Evolutionary conservation across 768 basidiomycete species (phyloP).

Genomic region (Terana coerulea): DNA sequence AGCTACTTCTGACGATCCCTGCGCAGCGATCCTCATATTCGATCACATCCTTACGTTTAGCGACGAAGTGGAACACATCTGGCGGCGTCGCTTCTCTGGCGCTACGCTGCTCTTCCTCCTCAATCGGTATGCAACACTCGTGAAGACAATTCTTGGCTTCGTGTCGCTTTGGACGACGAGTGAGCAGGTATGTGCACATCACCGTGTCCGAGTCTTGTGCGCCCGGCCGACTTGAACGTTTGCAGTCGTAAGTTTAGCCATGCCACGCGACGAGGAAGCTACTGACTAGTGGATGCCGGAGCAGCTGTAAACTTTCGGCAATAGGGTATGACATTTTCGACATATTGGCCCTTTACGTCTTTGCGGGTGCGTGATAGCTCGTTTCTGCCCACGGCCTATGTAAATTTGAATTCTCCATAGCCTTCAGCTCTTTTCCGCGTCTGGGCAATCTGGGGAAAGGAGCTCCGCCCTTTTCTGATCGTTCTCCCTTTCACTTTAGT

Average conservation of each 20-base stretch:
- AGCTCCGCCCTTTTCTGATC: conserved; percentile 5
- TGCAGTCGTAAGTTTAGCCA: too few relatives aligned
- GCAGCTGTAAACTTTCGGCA: too few relatives aligned
- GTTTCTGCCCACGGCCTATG: background rate
- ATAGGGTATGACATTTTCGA: conserved; percentile 6
- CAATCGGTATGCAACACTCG: conserved; percentile 10
- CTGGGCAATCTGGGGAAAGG: conserved; percentile 12
- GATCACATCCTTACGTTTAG: conserved; percentile 14
- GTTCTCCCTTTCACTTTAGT: conserved; percentile 7
- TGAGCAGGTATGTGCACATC: too few relatives aligned
- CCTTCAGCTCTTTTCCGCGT: conserved; percentile 11
- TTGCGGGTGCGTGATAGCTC: conserved; percentile 1
- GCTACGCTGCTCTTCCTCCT: conserved; percentile 10
- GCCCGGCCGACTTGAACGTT: too few relatives aligned
- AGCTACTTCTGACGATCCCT: too few relatives aligned
- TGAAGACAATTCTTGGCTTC: conserved; percentile 14
- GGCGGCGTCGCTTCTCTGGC: conserved; percentile 10
- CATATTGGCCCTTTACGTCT: conserved; percentile 7
- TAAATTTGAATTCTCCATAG: background rate
- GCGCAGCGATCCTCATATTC: conserved; percentile 9
- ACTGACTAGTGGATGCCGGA: too few relatives aligned
- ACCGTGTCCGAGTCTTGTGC: too few relatives aligned
- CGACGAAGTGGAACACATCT: conserved; percentile 11
- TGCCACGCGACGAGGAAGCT: too few relatives aligned
- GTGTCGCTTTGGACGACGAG: too few relatives aligned